phyloP scores from a whole-genome alignment of 2,329 filamentous ascomycete species.

The Fusarium secorum region DNA sequence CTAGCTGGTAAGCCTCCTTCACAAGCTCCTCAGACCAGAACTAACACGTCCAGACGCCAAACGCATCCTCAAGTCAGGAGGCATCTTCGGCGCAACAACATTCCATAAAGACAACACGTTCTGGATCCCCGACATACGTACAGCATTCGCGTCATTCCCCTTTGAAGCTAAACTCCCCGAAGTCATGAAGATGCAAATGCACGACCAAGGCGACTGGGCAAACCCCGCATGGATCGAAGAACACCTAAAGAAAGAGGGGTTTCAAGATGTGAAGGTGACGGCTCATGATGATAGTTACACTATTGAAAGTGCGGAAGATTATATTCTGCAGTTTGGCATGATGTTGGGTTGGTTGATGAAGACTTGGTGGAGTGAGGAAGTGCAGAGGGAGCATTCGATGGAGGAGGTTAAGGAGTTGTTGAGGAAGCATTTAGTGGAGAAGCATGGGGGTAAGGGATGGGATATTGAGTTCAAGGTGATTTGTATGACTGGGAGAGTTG shows the following conservation, averaged over 20 bases:
- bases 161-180: conserved; percentile 50
- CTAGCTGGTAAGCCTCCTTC: conserved; percentile 38
- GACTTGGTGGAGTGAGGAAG: conserved; percentile 52
- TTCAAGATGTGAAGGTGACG: conserved; percentile 50
- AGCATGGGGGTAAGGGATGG: conserved; percentile 46
- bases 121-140: conserved; percentile 50
- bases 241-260: conserved; percentile 48
- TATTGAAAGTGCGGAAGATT: conserved; percentile 49
- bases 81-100: conserved; percentile 49
- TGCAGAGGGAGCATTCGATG: conserved; percentile 44
- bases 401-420: conserved; percentile 50
- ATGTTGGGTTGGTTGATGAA: conserved; percentile 52
- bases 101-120: conserved; percentile 47
- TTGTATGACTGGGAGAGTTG: conserved; percentile 38
- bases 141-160: conserved; percentile 52
- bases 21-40: not conserved
- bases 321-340: conserved; percentile 45
- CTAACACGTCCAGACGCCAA: conserved; percentile 44
- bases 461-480: conserved; percentile 39
- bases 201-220: conserved; percentile 51
- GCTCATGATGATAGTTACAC: conserved; percentile 37
- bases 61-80: conserved; percentile 51
- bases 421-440: conserved; percentile 49
- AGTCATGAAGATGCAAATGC: conserved; percentile 50
- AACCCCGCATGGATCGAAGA: conserved; percentile 50